These are phyloP conservation scores for Aspergillus ochraceus DNA, from an alignment of 2,329 filamentous ascomycete species.

Conservation along the genomic window DNA sequence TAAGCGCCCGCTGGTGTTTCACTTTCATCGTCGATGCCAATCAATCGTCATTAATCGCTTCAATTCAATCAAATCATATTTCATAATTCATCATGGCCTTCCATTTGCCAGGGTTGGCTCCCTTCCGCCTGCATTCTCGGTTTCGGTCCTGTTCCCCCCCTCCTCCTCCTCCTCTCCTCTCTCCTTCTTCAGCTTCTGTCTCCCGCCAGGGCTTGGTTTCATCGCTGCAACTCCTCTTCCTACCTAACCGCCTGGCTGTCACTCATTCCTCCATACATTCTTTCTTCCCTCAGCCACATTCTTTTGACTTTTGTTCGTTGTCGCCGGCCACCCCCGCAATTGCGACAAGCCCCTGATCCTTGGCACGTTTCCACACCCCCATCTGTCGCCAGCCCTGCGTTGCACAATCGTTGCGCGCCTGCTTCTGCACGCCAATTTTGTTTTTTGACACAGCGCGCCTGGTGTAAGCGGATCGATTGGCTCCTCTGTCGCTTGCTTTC, in stretches of 20 bases:
- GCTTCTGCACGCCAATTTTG: not conserved
- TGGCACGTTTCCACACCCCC: not conserved
- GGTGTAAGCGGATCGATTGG: constrained; percentile 13
- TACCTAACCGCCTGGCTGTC: not conserved
- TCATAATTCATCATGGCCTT: too few species aligned
- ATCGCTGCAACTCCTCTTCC: not conserved
- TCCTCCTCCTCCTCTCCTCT: constrained; percentile 2
- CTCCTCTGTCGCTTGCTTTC: not conserved
- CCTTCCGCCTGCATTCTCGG: too few species aligned
- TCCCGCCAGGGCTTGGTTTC: constrained; percentile 1
- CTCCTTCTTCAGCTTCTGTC: not conserved
- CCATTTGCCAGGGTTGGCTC: too few species aligned
- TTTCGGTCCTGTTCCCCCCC: not conserved
- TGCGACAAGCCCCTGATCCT: not conserved
- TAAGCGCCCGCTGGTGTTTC: not conserved
- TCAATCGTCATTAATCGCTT: not conserved
- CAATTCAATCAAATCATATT: too few species aligned
- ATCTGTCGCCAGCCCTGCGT: not conserved
- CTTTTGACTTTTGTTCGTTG: not conserved
- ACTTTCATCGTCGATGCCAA: not conserved
- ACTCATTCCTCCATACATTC: constrained; percentile 6
- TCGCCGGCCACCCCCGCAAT: not conserved
- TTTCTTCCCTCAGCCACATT: not conserved
- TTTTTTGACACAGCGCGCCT: constrained; percentile 7
- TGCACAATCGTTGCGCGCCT: not conserved